Evolutionary conservation across 169 alveolate species (phyloP), one percentile per base, ranked within the genome.

Genomic region (Plasmodium coatneyi): DNA sequence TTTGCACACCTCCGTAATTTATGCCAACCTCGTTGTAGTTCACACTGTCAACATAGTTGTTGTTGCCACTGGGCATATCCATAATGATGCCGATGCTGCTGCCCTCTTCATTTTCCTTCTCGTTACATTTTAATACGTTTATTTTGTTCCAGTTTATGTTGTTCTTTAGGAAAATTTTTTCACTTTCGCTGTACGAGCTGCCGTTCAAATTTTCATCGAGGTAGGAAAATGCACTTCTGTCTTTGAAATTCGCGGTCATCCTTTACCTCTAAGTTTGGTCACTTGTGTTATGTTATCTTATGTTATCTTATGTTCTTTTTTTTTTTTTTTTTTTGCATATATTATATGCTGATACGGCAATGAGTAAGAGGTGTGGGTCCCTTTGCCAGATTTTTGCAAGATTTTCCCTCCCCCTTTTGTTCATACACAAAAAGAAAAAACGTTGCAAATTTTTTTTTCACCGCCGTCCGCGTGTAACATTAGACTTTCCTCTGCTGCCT

Each of bases 91-190:
- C 60, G 16, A 9, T 28, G 19, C 71, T n/a, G 46, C 86, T 80
- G 0, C 36, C 19, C 19, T 41, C 34, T 25, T 41, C 41, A 43
- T 36, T 39, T 39, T 80, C 41, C 25, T 12, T n/a, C 28, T 80
- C 3, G 28, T 16, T 43, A 39, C 56, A n/a, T 80, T 52, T 74
- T 49, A 84, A 54, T 36, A 76, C 32, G 22, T 74, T 84, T 30
- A 84, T 43, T 74, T 84, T 74, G 5, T 54, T 84, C 93, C 93
- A 84, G 19, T 84, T 34, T 52, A 84, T 54, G 79, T 84, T 84
- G 60, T 84, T 84, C 60, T 84, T 84, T 52, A 84, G 60, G 60
- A 84, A 84, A 32, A 36, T 22, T 43, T 84, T 76, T 43, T 84
- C 86, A 72, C 80, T 84, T 72, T 84, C 93, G 41, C 84, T 76